Evolutionary conservation across 257 asterid species (phyloP), one percentile per base, ranked within the genome.

Genomic region (Plantago ovata): DNA sequence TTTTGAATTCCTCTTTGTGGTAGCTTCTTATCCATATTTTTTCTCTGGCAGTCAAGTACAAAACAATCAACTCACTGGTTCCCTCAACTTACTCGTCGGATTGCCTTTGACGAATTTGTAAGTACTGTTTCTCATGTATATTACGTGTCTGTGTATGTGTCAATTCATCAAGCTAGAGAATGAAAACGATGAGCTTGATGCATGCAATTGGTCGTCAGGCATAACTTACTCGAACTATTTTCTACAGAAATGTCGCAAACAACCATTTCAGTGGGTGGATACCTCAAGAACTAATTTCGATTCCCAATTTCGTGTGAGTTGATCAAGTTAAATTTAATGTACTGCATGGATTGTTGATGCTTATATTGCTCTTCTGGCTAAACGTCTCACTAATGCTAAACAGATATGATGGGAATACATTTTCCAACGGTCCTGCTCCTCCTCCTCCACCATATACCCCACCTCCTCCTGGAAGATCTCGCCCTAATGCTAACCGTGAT

Each of bases 211-310:
- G 39, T 11, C 45, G 9, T 48, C 73, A 50, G 49, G 3, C 53
- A 38, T 23, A 53, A 53, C 64, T 38, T 62, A 53, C 50, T 65
- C 32, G 6, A 36, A 19, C 58, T 50, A 23, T 23, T 61, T 60
- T 75, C 36, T 53, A 66, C 89, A 93, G 99, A 81, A 84, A 93
- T 81, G 88, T 93, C 67, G 99, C 99, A 41, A 77, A 84, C 80
- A 93, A 89, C 73, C 65, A 77, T 61, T 89, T 93, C 66, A 75
- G 69, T 68, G 99, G 99, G 65, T 93, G 95, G 97, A 82, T 93
- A 78, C 99, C 99, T 13, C 72, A 58, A 42, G 95, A 84, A 48
- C 86, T 93, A 44, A 72, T 11, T 55, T 84, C 93, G 9, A 53
- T 93, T 69, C 92, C 94, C 69, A 79, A 72, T 45, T 86, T 89